Base-by-base conservation (phyloP, 371 early-diverging fungal species). In the Nematocida sp. region DNA sequence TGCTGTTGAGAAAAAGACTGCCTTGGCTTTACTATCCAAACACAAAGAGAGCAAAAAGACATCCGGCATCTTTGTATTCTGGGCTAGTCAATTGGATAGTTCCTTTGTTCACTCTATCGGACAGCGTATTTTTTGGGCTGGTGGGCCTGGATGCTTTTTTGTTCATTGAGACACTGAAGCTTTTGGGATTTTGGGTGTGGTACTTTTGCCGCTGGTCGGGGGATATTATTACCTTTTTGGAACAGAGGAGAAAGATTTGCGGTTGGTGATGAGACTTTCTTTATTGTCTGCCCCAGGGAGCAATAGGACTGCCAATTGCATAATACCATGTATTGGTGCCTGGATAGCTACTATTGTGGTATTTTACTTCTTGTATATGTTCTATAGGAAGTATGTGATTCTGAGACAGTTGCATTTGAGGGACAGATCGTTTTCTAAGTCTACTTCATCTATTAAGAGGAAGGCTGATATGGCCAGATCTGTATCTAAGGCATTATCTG, bases 81-180 rank as follows among this genome's bases (percentile, higher is more conserved):
- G 81, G 82, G 21, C 34, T 34, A n/a, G 67, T 82, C 13, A 76
- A 55, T 63, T 84, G 82, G 82, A 64, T 82, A 9, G 48, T 75
- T 37, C 82, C 82, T 3, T 29, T 82, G 17, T 38, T 82, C 17
- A 74, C 75, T 1, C 53, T 80, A 0, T 35, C 54, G 31, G 84
- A 84, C 64, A 62, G 54, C 5, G 60, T 52, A 27, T 49, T 84
- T 1, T 66, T 84, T 0, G 48, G 76, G n/a, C 53, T 84, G 15
- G 61, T 81, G 43, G 84, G 84, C 0, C 65, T 84, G 34, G 84
- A 84, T 64, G 77, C 79, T 27, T 84, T 82, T 67, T 79, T 84
- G 80, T 78, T 84, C 46, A 57, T 81, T n/a, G 81, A 82, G 49
- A 80, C 81, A 2, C 32, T 82, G 11, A 84, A 81, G 70, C 55